phyloP scores from a whole-genome alignment of 139 green algal species.

The Chlorella sp. region DNA sequence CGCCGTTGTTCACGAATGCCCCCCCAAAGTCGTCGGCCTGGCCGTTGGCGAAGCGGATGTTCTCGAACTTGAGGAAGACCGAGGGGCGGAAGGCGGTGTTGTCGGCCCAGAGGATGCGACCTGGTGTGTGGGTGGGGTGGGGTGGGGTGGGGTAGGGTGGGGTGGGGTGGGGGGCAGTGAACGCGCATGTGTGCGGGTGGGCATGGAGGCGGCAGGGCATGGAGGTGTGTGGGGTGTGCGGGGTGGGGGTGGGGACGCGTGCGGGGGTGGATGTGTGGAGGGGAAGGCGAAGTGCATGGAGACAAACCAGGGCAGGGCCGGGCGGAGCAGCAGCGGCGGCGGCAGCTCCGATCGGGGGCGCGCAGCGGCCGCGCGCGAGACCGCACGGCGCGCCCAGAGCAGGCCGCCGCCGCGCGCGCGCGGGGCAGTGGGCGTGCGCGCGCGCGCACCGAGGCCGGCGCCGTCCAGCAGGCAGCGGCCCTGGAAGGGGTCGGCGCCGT shows the following conservation, averaged over 20 bases:
- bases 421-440: neutral
- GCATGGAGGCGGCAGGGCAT: neutral
- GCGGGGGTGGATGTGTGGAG: no score
- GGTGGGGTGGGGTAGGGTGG: neutral
- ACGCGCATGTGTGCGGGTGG: neutral
- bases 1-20: slow-evolving; percentile 33
- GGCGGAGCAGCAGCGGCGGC: neutral
- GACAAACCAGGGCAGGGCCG: no score
- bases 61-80: slow-evolving; percentile 31
- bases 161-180: no score
- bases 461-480: slow-evolving; percentile 38
- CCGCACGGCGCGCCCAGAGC: neutral
- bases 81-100: slow-evolving; percentile 29
- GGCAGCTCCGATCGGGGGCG: neutral
- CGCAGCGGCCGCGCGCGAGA: neutral
- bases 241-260: neutral
- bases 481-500: slow-evolving; percentile 21
- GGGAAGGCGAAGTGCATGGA: no score
- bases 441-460: slow-evolving; percentile 2
- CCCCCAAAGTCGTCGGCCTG: slow-evolving; percentile 7
- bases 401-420: neutral
- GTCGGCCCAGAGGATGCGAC: slow-evolving; percentile 34
- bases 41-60: slow-evolving; percentile 34
- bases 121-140: neutral
- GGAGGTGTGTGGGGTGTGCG: neutral